Conservation (phyloP, 2,329 filamentous ascomycete genomes). For the Chalara sp. region DNA sequence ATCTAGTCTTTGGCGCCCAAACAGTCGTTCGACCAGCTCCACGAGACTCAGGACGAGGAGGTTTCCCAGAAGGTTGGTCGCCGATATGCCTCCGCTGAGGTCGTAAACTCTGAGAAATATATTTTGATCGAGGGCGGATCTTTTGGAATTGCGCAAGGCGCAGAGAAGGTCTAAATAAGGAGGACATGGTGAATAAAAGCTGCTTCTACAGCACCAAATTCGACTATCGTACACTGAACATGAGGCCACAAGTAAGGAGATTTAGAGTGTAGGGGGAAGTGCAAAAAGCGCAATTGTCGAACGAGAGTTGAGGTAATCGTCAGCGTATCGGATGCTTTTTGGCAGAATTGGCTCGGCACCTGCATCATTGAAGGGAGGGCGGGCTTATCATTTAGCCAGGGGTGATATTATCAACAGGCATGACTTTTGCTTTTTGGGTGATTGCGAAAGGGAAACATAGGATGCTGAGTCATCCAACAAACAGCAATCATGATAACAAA, state of each 20-base stretch:
- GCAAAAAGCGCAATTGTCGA: too few species aligned
- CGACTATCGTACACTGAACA: conserved; percentile 17
- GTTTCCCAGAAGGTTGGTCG: conserved; percentile 9
- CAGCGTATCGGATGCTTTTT: too few species aligned
- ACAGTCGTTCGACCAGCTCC: conserved; percentile 19
- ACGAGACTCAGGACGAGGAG: conserved; percentile 8
- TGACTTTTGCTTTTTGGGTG: too few species aligned
- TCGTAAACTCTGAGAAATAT: conserved; percentile 9
- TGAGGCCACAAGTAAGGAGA: conserved; percentile 8
- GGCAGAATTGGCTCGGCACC: too few species aligned
- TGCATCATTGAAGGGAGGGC: too few species aligned
- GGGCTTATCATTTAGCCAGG: too few species aligned
- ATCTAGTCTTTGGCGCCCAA: conserved; percentile 38
- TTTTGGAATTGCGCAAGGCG: conserved; percentile 14
- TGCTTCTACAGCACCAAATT: conserved; percentile 3
- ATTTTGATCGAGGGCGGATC: conserved; percentile 4
- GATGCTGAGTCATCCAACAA: too few species aligned
- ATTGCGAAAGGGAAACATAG: too few species aligned
- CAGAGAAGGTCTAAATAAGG: conserved; percentile 14
- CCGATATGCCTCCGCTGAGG: conserved; percentile 16
- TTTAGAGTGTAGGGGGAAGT: too few species aligned
- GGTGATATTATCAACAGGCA: too few species aligned
- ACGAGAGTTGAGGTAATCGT: too few species aligned
- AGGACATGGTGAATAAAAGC: conserved; percentile 20
- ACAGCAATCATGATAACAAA: too few species aligned